Evolutionary conservation across 2,329 filamentous ascomycete species (phyloP), one percentile per base, ranked within the genome.

Genomic region (Chaetomium strumarium): DNA sequence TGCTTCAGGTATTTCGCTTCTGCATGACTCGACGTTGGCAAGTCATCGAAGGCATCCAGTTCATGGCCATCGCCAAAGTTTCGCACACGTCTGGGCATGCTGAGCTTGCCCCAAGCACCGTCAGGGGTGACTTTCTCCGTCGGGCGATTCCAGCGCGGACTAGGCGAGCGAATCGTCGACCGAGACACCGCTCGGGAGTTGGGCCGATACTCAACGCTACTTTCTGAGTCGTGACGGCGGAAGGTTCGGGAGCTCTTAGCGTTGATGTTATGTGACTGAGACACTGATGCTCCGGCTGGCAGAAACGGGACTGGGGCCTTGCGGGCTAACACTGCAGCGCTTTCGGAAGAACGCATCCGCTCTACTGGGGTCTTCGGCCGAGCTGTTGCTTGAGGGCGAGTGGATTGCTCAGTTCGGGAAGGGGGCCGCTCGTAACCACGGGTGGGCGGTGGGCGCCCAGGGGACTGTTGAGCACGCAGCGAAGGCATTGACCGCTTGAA

Each of bases 41-140:
- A 74, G 69, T 99, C 93, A 66, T 99, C 93, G 66, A 99, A 97
- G 2, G 80, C 84, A 61, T 97, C 92, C 33, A 99, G 77, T 69
- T 99, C 93, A 55, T 86, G 87, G 14, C 93, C 93, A 67, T 96
- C 90, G 12, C 93, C 93, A 71, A 95, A 99, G 62, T 88, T 83
- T 42, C 84, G 79, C 55, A 77, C 75, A 38, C 83, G 77, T 34
- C 81, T 77, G 3, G 90, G 90, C 66, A 85, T 87, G 57, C 81
- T 91, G 54, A 95, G 72, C 43, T 86, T 84, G 59, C 86, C 82
- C 74, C 76, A 80, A 5, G 72, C 70, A 37, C 76, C 76, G 43
- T 77, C 78, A 38, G 68, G 64, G 10, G 66, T 65, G 44, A 67
- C 60, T 59, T 70, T 72, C 52, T 73, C 71, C 3, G 60, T 59